phyloP scores from a whole-genome alignment of 169 alveolate genomes.

The Cryptosporidium ubiquitum region DNA sequence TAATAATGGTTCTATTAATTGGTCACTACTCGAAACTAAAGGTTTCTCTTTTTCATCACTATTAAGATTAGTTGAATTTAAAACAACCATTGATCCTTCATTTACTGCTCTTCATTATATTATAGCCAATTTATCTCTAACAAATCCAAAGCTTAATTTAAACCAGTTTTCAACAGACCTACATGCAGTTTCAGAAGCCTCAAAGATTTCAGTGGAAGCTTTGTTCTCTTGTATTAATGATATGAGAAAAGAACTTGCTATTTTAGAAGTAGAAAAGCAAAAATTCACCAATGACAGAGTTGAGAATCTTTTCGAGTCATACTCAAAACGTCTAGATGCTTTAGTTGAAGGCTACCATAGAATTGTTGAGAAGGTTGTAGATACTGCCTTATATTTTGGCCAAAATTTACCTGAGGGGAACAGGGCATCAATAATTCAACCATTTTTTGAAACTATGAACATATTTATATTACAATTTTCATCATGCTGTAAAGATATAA shows the following conservation, averaged over 20 bases:
- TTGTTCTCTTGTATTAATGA: conserved; percentile 42
- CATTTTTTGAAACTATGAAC: conserved; percentile 69
- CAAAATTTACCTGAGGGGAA: conserved; percentile 54
- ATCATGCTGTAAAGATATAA: conserved; percentile 62
- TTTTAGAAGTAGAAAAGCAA: conserved; percentile 37
- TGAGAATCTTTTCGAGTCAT: conserved; percentile 62
- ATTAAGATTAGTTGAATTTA: conserved; percentile 76
- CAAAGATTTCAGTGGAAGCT: conserved; percentile 66
- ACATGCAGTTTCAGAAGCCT: conserved; percentile 69
- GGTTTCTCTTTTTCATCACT: conserved; percentile 77
- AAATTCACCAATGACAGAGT: conserved; percentile 71
- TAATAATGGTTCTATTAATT: conserved; percentile 52
- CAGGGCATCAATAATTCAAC: conserved; percentile 34
- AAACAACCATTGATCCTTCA: conserved; percentile 77
- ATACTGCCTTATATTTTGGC: conserved; percentile 69
- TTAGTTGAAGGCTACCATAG: conserved; percentile 63
- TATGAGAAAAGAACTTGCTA: conserved; percentile 59
- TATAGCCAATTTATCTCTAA: conserved; percentile 71
- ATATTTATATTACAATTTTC: conserved; percentile 46
- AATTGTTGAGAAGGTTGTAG: conserved; percentile 66
- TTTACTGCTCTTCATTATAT: conserved; percentile 77
- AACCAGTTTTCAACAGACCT: conserved; percentile 29
- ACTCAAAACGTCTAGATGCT: conserved; percentile 69
- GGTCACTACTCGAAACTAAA: conserved; percentile 75
- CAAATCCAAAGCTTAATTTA: conserved; percentile 36